Evolutionary conservation across 2,329 filamentous ascomycete species (phyloP), one percentile per base, ranked within the genome.

Genomic region (Leptodontidium sp.): DNA sequence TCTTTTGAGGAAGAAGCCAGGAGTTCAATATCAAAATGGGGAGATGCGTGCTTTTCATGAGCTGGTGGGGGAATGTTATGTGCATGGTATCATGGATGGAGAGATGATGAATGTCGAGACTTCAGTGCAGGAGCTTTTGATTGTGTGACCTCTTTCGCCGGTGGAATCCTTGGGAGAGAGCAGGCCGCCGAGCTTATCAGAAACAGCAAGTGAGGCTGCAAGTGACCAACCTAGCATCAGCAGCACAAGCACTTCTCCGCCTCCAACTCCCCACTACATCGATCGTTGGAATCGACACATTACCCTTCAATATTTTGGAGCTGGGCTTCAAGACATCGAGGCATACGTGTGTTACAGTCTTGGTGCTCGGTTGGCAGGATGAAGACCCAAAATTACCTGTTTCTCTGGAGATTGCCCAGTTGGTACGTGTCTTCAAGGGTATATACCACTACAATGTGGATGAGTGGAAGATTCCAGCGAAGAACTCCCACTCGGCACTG

Each of bases 321-420:
- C 64, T 5, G 32, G 89, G 78, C 83, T 90, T 45, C 87, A 90
- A 75, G 71, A 83, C 82, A 59, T 81, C 82, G 5, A 83, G 83
- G 3, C 88, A 90, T 69, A 81, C 79, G 3, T 82, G 82, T 64
- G 86, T 87, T 11, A 88, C 86, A 6, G 87, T 87, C 11, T 78
- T 90, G 53, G 78, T 90, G 67, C 73, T 90, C 68, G 82, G 84
- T 57, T 90, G 88, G 88, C 86, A 88, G 68, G 86, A 87, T 58
- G 86, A 89, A 69, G 68, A 72, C n/a, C 70, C 70, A 1, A 49
- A 61, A n/a, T 78, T 78, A 29, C 80, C 81, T 21, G 81, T 84
- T 52, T 82, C 87, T 63, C 78, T 81, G 47, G 86, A 89, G 69
- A 78, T 89, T 21, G 77, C 78, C 43, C 80, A 82, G 6, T 80